These are phyloP conservation scores for Dryadomyces quercivorus DNA, from an alignment of 2,329 filamentous ascomycete species.

Conservation along the genomic window DNA sequence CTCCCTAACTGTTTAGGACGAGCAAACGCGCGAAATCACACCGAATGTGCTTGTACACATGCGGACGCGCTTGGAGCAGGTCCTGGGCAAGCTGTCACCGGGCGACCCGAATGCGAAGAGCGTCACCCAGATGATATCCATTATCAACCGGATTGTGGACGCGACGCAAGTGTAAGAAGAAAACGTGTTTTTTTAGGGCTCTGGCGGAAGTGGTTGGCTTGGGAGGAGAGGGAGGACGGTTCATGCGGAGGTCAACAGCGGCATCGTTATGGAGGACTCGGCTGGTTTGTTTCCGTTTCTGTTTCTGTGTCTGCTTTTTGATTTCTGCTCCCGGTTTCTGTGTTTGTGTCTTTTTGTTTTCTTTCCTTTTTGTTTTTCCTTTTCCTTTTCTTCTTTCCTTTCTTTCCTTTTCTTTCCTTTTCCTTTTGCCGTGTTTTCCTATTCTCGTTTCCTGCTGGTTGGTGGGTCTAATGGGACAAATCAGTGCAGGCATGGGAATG, in stretches of 20 bases:
- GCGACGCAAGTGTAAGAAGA: conserved; percentile 1
- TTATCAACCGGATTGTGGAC: conserved; percentile 21
- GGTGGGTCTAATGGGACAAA: too few species aligned
- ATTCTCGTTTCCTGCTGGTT: background rate
- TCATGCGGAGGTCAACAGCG: background rate
- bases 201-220: background rate
- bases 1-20: conserved; percentile 27
- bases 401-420: background rate
- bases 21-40: conserved; percentile 41
- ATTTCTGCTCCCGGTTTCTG: background rate
- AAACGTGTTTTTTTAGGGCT: background rate
- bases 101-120: conserved; percentile 35
- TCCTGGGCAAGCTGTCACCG: conserved; percentile 35
- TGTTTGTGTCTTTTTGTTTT: background rate
- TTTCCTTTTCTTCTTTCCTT: background rate
- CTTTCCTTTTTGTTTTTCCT: background rate
- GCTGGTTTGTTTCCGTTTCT: background rate
- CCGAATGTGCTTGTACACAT: conserved; percentile 45
- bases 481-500: too few species aligned
- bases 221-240: background rate
- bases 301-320: background rate
- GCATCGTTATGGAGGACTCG: background rate
- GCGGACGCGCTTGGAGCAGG: conserved; percentile 37
- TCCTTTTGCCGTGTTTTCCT: background rate
- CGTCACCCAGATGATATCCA: conserved; percentile 29